Evolutionary conservation across 257 asterid species (phyloP), one percentile per base, ranked within the genome.

Genomic region (Sherardia arvensis): DNA sequence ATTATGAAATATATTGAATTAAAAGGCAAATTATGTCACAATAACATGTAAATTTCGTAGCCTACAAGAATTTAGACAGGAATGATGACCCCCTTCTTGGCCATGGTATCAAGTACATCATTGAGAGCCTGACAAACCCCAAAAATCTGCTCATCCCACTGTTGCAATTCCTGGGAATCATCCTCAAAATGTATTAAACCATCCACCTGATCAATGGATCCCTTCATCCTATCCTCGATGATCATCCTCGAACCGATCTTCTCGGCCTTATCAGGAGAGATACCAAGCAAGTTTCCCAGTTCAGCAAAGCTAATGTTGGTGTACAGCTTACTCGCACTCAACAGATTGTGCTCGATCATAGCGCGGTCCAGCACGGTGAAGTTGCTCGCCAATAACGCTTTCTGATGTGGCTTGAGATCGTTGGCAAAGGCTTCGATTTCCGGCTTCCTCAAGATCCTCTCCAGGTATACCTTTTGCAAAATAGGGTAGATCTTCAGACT

Each of bases 241-340:
- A 93, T 87, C 99, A 90, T 93, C 80, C 86, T 87, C 58, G 99
- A 93, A 67, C 97, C 99, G 76, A 93, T 85, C 75, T 93, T 90
- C 81, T 93, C 96, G 68, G 97, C 99, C 98, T 88, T 91, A 56
- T 54, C 89, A 60, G 98, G 95, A 79, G 90, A 86, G 73, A 92
- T 92, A 43, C 97, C 98, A 79, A 88, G 87, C 81, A 92, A 78
- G 57, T 91, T 79, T 76, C 98, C 97, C 79, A 92, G 76, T 74
- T 92, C 97, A n/a, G 79, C 95, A 71, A 92, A 92, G 76, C 98
- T 88, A 66, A 92, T 92, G 76, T 92, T 88, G 18, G 94, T 87
- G 78, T 89, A 92, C 53, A 92, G 95, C 74, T 92, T 92, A 88
- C 96, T 89, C 30, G 99, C 96, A 79, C 99, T 92, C 73, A 78